Conservation (phyloP, 75 land plant genomes). For the Larix kaempferi region DNA sequence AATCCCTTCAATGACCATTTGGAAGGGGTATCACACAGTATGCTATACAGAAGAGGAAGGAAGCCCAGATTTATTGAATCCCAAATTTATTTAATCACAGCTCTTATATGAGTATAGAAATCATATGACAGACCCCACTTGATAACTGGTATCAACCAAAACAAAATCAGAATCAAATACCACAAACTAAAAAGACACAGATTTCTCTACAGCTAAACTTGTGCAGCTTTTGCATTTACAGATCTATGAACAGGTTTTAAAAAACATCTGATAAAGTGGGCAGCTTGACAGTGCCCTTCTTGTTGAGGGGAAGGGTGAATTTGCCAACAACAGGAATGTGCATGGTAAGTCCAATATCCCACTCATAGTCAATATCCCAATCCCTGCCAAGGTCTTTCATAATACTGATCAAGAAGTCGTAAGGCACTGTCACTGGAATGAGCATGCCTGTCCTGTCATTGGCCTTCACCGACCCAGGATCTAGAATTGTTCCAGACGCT, state of each 20-base stretch:
- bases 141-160: too few relatives aligned
- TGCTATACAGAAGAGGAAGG: too few relatives aligned
- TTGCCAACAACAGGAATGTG: constrained; percentile 74
- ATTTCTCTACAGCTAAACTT: too few relatives aligned
- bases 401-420: constrained; percentile 57
- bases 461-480: constrained; percentile 70
- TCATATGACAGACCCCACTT: too few relatives aligned
- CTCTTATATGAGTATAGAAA: too few relatives aligned
- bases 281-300: constrained; percentile 68
- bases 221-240: not conserved
- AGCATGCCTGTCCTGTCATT: constrained; percentile 46
- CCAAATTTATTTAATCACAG: too few relatives aligned
- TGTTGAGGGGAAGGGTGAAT: constrained; percentile 76
- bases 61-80: too few relatives aligned
- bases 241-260: constrained; percentile 12
- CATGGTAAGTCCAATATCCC: constrained; percentile 51
- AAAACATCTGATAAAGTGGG: constrained; percentile 73
- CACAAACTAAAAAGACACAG: too few relatives aligned
- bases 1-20: too few relatives aligned
- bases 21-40: too few relatives aligned
- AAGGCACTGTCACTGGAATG: constrained; percentile 54
- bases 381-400: constrained; percentile 67
- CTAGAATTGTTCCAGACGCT: constrained; percentile 59
- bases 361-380: constrained; percentile 86
- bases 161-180: too few relatives aligned